A percentile compares a stretch with the other conserved stretches of the same genome.
phyloP scores from a whole-genome alignment of 495 filamentous ascomycete genomes.

The Aspergillus steynii region DNA sequence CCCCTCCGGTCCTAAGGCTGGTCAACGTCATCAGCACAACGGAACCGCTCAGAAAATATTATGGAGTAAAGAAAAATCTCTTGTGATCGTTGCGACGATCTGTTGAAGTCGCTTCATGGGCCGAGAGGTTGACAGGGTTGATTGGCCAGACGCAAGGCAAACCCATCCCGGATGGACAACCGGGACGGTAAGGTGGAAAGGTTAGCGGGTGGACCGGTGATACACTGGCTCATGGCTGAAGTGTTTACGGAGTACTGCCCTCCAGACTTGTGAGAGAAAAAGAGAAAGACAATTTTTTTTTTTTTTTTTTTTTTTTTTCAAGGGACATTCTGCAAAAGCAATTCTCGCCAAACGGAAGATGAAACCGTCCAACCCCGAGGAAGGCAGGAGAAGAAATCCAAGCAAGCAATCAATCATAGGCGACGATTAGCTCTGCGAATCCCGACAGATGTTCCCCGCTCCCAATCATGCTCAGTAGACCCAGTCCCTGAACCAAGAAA shows the following conservation, averaged over 20 bases:
- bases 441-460: slow-evolving; percentile 15
- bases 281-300: not conserved
- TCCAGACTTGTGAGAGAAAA: not conserved
- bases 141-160: slow-evolving; percentile 10
- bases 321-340: too few species aligned
- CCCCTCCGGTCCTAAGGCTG: not conserved
- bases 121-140: too few species aligned
- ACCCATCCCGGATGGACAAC: slow-evolving; percentile 8
- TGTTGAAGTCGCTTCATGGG: not conserved
- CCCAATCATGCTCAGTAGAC: slow-evolving; percentile 9
- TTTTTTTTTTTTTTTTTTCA: not conserved
- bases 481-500: too few species aligned
- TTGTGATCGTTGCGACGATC: slow-evolving; percentile 15
- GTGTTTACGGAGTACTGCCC: not conserved
- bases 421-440: slow-evolving; percentile 12
- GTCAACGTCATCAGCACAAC: not conserved
- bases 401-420: not conserved
- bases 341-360: too few species aligned
- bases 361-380: not conserved
- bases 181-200: slow-evolving; percentile 3
- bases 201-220: slow-evolving; percentile 7
- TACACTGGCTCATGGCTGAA: slow-evolving; percentile 1
- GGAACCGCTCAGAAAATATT: not conserved
- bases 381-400: not conserved
- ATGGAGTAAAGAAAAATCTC: not conserved